Percentiles rank a stretch among this genome's conserved stretches.
These are phyloP conservation scores for Atkinsonella hypoxylon DNA, from an alignment of 2,329 filamentous ascomycete genomes.

Conservation along the genomic window DNA sequence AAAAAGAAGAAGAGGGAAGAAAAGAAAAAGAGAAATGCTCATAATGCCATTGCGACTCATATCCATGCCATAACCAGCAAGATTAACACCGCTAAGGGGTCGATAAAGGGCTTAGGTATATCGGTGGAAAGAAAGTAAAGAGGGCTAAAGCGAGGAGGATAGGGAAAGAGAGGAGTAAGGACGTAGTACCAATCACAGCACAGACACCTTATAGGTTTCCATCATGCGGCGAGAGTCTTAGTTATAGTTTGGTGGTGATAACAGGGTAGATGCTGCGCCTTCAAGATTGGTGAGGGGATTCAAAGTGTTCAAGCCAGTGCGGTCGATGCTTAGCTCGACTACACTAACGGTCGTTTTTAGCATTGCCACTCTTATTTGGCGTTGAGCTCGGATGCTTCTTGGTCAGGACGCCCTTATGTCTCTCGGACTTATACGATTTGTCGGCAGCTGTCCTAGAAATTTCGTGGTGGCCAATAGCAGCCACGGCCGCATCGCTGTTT, in stretches of 20 bases:
- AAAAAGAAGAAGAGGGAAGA: background rate
- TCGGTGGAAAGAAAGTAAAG: too few species aligned
- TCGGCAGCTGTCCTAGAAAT: constrained; percentile 7
- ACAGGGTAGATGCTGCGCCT: too few species aligned
- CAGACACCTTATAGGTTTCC: too few species aligned
- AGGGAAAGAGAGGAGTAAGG: too few species aligned
- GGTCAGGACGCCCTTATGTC: constrained; percentile 22
- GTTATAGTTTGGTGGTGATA: background rate
- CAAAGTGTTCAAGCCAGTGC: too few species aligned
- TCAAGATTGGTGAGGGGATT: too few species aligned
- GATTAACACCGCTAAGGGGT: too few species aligned
- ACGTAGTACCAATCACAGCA: too few species aligned
- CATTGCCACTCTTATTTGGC: background rate
- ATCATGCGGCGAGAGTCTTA: too few species aligned
- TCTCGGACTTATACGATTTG: constrained; percentile 7
- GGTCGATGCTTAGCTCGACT: background rate
- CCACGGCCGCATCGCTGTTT: constrained; percentile 19
- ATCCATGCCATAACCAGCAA: background rate
- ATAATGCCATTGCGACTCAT: background rate
- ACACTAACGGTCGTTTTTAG: background rate
- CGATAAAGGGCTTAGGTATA: too few species aligned
- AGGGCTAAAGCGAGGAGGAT: too few species aligned
- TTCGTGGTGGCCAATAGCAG: constrained; percentile 13
- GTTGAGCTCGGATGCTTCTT: constrained; percentile 17
- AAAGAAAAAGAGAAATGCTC: background rate